Percentiles rank a stretch among this genome's conserved stretches.
Evolutionary conservation across 371 early-diverging fungal species (phyloP).

Genomic region (Lichtheimia ramosa): DNA sequence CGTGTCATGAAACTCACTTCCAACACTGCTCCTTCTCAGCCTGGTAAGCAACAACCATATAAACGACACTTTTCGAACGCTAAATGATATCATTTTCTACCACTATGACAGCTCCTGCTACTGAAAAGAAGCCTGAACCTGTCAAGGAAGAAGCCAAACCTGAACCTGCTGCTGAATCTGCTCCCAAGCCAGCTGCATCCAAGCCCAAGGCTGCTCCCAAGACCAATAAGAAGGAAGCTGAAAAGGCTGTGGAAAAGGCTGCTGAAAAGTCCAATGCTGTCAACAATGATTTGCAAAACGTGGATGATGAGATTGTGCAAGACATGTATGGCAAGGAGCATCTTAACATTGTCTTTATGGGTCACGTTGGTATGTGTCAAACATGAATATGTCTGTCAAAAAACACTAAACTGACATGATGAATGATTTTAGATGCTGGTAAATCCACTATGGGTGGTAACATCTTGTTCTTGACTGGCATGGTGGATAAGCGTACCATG

Average conservation of each 20-base stretch:
- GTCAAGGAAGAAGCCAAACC: conserved; percentile 13
- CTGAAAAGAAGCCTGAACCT: conserved; percentile 4
- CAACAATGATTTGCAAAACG: conserved; percentile 21
- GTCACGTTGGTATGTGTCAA: conserved; percentile 86
- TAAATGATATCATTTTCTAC: neutral
- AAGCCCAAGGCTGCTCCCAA: conserved; percentile 20
- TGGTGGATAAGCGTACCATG: conserved; percentile 99
- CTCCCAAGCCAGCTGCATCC: conserved; percentile 17
- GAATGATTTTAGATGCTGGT: conserved; percentile 87
- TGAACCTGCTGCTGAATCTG: conserved; percentile 18
- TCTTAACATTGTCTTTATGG: conserved; percentile 97
- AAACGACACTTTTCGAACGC: neutral
- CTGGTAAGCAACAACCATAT: neutral
- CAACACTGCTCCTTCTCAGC: conserved; percentile 6
- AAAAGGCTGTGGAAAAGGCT: conserved; percentile 21
- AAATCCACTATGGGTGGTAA: conserved; percentile 99
- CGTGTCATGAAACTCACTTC: conserved; percentile 33
- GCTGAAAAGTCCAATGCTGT: conserved; percentile 19
- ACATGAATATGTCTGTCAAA: too few species aligned
- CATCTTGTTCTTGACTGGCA: conserved; percentile 91
- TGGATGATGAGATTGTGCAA: conserved; percentile 61
- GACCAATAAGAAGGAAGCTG: conserved; percentile 19
- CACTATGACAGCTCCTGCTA: neutral
- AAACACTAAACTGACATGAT: neutral
- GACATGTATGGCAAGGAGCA: conserved; percentile 88